Percentiles rank a stretch among this genome's conserved stretches.
Evolutionary conservation across 345 rosid genomes (phyloP).

Genomic region (Salix udensis): DNA sequence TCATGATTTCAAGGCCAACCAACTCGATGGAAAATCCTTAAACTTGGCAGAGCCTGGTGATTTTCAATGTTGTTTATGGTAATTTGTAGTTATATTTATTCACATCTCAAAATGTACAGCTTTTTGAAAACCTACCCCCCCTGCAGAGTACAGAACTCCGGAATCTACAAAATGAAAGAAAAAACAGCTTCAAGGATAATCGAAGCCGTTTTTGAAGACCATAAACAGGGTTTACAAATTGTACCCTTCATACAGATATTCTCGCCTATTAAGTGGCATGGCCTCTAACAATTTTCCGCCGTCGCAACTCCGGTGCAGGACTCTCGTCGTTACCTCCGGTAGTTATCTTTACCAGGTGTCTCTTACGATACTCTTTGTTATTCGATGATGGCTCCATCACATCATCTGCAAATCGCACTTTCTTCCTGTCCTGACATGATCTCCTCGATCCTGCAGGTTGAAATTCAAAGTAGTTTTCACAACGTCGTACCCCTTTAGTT

Average conservation of each 20-base stretch:
- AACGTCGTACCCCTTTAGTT: neutral
- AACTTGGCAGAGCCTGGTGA: too few relatives aligned
- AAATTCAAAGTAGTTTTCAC: neutral
- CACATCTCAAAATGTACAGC: neutral
- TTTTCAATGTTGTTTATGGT: neutral
- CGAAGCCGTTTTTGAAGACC: neutral
- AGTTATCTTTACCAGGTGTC: constrained; percentile 4
- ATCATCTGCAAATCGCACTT: constrained; percentile 73
- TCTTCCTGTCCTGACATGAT: constrained; percentile 39
- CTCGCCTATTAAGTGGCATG: constrained; percentile 48
- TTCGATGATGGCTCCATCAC: constrained; percentile 68
- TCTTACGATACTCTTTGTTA: constrained; percentile 57
- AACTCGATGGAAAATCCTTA: too few relatives aligned
- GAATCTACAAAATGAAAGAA: neutral
- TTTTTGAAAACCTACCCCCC: neutral
- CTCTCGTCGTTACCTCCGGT: too few relatives aligned
- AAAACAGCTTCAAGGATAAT: neutral
- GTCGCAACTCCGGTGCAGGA: neutral
- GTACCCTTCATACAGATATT: constrained; percentile 29
- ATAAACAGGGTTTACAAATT: neutral
- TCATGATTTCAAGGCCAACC: too few relatives aligned
- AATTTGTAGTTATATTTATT: too few relatives aligned
- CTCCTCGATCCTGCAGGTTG: constrained; percentile 12
- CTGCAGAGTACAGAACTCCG: neutral
- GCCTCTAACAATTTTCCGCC: neutral